Evolutionary conservation across 2,329 filamentous ascomycete genomes (phyloP), one percentile per base, ranked within the genome.

Genomic region (Tolypocladium tropicale): DNA sequence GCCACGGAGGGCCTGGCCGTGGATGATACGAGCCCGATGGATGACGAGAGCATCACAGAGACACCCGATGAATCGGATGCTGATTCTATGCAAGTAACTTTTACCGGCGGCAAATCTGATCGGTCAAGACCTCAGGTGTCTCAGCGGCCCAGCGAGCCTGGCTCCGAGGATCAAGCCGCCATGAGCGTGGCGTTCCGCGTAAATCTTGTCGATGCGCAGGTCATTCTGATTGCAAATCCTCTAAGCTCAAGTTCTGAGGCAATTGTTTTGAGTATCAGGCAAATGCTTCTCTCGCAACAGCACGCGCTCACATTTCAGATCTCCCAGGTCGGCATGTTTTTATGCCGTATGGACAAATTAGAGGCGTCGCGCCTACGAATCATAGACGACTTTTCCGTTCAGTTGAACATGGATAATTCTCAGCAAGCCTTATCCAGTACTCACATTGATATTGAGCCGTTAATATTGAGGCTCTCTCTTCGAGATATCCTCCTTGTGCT

Each of bases 341-440:
- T 99, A 34, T 99, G 95, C 68, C 88, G 94, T 14, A 99, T 99
- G 94, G 95, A 99, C 70, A 89, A 86, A 60, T 97, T 97, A 63
- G 93, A 99, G 63, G 91, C 89, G 4, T 92, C 87, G 43, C 84
- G 90, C 39, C 79, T 99, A 51, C 85, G 94, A 21, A 96, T 99
- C 59, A 82, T 99, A 34, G 95, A 99, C 67, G 92, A 99, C 70
- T 99, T 99, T 69, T 96, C 91, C 3, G 77, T 97, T 11, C 89
- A 94, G 60, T 79, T 95, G 64, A 94, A 90, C 3, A 84, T 99
- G 76, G 93, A 99, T 65, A 82, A 71, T 59, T 84, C 82, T 0
- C 74, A 76, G 53, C 67, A 74, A 0, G 85, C 83, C 61, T 64
- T 86, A 37, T 94, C 85, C 3, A 94, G 83, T 61, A 93, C 99